Percentiles rank a stretch among this genome's conserved stretches.
phyloP scores from a whole-genome alignment of 768 basidiomycete genomes.

The Mycena galericulata region DNA sequence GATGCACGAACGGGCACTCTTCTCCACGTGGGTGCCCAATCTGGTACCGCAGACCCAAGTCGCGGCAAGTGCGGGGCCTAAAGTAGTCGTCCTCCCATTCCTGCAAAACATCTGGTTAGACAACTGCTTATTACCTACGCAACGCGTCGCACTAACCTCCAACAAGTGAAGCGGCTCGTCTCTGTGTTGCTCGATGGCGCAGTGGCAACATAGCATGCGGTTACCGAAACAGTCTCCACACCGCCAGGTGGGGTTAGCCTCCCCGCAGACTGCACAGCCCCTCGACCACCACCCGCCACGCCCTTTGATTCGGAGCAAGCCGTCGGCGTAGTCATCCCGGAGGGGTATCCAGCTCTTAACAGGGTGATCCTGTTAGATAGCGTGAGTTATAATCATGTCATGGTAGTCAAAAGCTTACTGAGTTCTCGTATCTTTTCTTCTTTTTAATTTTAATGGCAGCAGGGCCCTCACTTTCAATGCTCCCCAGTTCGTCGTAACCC shows the following conservation, averaged over 20 bases:
- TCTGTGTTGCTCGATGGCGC: constrained; percentile 26
- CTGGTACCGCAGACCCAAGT: constrained; percentile 27
- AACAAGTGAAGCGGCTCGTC: constrained; percentile 33
- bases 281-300: constrained; percentile 24
- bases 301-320: constrained; percentile 28
- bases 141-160: constrained; percentile 22
- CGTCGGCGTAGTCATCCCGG: constrained; percentile 30
- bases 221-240: constrained; percentile 32
- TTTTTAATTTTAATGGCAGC: background rate
- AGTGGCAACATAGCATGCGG: constrained; percentile 26
- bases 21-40: constrained; percentile 35
- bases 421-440: background rate
- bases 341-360: background rate
- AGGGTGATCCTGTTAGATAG: background rate
- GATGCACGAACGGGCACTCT: constrained; percentile 19
- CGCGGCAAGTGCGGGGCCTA: constrained; percentile 1
- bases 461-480: too few relatives aligned
- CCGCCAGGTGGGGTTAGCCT: constrained; percentile 2
- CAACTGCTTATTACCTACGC: background rate
- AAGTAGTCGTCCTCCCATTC: constrained; percentile 36
- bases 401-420: background rate
- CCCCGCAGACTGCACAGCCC: background rate
- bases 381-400: too few relatives aligned
- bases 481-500: too few relatives aligned
- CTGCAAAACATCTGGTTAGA: constrained; percentile 16